Evolutionary conservation across 2,329 filamentous ascomycete genomes (phyloP), one percentile per base, ranked within the genome.

Genomic region (Fusarium circinatum): DNA sequence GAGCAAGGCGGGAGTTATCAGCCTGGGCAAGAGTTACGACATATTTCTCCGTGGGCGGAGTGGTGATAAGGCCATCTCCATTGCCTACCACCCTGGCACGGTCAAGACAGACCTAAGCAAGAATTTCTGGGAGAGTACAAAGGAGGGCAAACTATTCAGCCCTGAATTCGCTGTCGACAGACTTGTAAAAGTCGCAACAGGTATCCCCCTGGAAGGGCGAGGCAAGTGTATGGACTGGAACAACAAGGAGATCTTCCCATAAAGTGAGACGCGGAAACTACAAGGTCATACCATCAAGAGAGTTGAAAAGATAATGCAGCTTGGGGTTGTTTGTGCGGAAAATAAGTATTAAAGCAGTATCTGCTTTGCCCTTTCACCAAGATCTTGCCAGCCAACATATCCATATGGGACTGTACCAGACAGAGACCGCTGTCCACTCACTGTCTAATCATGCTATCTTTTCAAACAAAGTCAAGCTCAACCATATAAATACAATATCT

Each of bases 71-170:
- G 93, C 92, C 1, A 85, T 94, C 73, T 90, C 90, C 3, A 83
- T 97, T 17, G 88, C 88, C 15, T 87, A 96, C 78, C 94, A 96
- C 82, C 94, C 94, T 3, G 94, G 94, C 6, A 96, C 94, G 3
- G 93, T 96, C 55, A 91, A 88, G 84, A 96, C 94, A 57, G 91
- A 88, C 15, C 83, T 97, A 70, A 94, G 91, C 71, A 87, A 85
- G 77, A 90, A 90, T 48, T 96, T 93, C 79, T 96, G 93, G 93
- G 84, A 79, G 0, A 89, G 86, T 45, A 90, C 92, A 47, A 85
- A 85, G 51, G 85, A 88, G 74, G 85, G 78, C 3, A 90, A 91
- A 81, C 82, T 96, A 74, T 91, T 96, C 75, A 89, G 86, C 67
- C 86, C 90, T 2, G 90, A 91, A 69, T 91, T 88, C 78, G 90